Base-by-base conservation (phyloP, 176 grass and related monocot species). In the Miscanthus lutarioriparius region DNA sequence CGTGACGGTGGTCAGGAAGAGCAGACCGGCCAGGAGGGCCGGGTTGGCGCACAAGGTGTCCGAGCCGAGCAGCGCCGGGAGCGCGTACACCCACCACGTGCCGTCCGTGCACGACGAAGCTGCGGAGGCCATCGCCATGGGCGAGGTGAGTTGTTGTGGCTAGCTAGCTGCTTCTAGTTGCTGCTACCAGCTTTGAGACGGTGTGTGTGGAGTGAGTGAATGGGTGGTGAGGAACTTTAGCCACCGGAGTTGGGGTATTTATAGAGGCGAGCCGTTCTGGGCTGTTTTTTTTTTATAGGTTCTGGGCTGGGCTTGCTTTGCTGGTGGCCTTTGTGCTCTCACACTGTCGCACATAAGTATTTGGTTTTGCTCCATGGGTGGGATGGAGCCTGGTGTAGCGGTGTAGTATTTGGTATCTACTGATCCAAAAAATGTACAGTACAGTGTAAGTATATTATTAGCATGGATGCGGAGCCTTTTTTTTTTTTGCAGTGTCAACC, bases 41-140 rank as follows among this genome's bases (percentile, higher is more conserved):
- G 77, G 80, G 56, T 87, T 54, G 3, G 73, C 65, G 59, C 43
- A 48, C 4, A 91, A 75, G 33, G 84, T 67, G 74, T 94, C 71
- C 6, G 80, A 41, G 15, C 89, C 87, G 1, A 94, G 70, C 26
- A 94, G 41, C 0, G 89, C 92, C 1, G 92, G 92, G 11, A 94
- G 30, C 1, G 89, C 83, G 66, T 87, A 91, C 20, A 83, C 58
- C 92, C 80, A 94, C 92, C 92, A 94, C 5, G 80, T 87, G 1
- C 44, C 85, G 76, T 94, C 92, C 5, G 87, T 77, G 87, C 79
- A 94, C 3, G 79, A 78, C 22, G 71, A 47, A n/a, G 19, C 33
- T 8, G 82, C 39, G 13, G 66, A 4, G 32, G 68, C 40, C 56
- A 86, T 74, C 4, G 85, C 76, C 67, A 51, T 72, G 38, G 49